These are phyloP conservation scores for Botrytis fabae DNA, from an alignment of 2,329 filamentous ascomycete species.

Conservation along the genomic window DNA sequence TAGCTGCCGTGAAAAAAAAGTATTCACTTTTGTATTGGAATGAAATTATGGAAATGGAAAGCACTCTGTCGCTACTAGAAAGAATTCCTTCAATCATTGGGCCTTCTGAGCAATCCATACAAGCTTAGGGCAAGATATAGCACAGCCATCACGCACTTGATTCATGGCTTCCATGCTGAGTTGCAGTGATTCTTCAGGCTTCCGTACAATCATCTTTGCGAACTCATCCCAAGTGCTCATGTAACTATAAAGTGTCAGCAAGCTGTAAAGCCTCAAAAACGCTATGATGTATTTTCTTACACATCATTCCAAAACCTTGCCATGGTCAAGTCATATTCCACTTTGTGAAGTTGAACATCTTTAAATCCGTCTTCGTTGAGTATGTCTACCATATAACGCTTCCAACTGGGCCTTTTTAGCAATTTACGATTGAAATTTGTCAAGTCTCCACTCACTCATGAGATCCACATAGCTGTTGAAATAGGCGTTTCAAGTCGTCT, in stretches of 20 bases:
- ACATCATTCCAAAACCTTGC: slow-evolving; percentile 1
- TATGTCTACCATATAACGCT: neutral
- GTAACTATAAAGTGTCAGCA: neutral
- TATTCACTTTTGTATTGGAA: neutral
- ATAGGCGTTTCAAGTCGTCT: neutral
- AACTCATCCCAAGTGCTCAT: neutral
- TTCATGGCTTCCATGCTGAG: neutral
- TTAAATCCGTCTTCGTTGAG: neutral
- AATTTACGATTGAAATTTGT: neutral
- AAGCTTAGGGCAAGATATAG: slow-evolving; percentile 2
- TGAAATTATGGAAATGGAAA: rapidly evolving
- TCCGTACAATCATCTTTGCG: neutral
- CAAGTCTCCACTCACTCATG: neutral
- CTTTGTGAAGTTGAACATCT: neutral
- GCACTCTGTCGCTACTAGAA: neutral
- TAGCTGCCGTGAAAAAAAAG: neutral
- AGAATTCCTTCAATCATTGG: too few relatives aligned
- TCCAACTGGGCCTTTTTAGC: neutral
- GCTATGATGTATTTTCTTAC: neutral
- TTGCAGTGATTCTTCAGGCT: neutral
- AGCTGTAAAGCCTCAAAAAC: neutral
- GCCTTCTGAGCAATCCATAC: neutral
- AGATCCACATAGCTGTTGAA: neutral
- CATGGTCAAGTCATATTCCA: neutral
- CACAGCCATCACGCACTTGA: slow-evolving; percentile 1